These are phyloP conservation scores for Corrigiola litoralis DNA, from an alignment of 179 eudicot genomes.

Conservation along the genomic window DNA sequence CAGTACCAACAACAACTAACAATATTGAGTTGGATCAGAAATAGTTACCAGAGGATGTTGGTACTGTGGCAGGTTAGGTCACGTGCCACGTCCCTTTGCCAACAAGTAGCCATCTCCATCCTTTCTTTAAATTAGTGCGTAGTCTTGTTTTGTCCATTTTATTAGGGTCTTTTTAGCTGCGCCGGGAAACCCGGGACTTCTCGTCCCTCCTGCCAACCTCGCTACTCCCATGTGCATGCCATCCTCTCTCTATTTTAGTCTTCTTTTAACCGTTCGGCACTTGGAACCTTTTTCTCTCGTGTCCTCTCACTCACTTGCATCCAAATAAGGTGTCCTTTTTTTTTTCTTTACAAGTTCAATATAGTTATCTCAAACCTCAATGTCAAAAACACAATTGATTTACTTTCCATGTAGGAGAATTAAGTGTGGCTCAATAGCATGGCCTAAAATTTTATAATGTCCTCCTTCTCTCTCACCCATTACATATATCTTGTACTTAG, in stretches of 20 bases:
- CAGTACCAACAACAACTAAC: too few relatives aligned
- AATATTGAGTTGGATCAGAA: too few relatives aligned
- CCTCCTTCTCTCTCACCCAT: too few relatives aligned
- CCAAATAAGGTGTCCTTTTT: background rate
- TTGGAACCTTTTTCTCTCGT: background rate
- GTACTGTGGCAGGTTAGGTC: constrained; percentile 11
- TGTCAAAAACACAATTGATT: too few relatives aligned
- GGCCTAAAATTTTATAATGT: too few relatives aligned
- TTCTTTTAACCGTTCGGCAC: too few relatives aligned
- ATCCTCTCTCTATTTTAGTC: background rate
- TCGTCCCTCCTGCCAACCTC: background rate
- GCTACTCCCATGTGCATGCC: background rate
- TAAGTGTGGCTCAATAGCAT: too few relatives aligned
- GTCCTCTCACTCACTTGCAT: background rate
- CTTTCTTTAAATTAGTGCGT: background rate
- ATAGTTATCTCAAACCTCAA: too few relatives aligned
- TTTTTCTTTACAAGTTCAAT: background rate
- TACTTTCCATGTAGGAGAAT: too few relatives aligned
- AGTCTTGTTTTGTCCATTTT: background rate
- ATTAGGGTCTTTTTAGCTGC: constrained; percentile 1
- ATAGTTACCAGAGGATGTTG: constrained; percentile 8
- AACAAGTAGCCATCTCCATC: constrained; percentile 8
- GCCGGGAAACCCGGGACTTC: constrained; percentile 20
- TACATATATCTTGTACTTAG: too few relatives aligned
- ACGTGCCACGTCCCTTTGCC: constrained; percentile 7